Base-by-base conservation (phyloP, 345 rosid species). In the Camelina neglecta region DNA sequence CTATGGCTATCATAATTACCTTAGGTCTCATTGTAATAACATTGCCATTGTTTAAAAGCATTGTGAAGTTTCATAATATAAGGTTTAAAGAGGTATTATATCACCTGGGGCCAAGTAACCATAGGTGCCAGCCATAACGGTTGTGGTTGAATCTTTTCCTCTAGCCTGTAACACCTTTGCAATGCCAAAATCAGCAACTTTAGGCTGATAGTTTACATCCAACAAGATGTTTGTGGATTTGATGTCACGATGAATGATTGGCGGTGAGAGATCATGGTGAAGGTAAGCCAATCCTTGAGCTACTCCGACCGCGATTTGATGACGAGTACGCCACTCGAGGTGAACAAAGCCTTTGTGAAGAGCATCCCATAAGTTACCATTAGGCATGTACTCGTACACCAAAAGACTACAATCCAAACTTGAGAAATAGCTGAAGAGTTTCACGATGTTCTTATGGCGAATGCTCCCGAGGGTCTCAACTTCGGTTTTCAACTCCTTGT, bases 261-360 rank as follows among this genome's bases (percentile, higher is more conserved):
- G 87, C 1, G 80, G 81, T 36, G 83, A 63, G 45, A 92, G 88
- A 82, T 90, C 97, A 72, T 90, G 95, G 75, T 94, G 98, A 67
- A 94, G 97, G 69, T 94, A 94, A 1, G 92, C 96, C 72, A 92
- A 77, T 38, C 98, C 97, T 74, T 92, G 97, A 11, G 97, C 98
- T 0, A 94, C 86, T 36, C 97, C 98, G 2, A 92, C 84, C 8
- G 95, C 98, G 56, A 94, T 89, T 75, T 83, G 90, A 62, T 92
- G 97, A 45, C 98, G 90, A 33, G 86, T 87, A 13, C 89, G 90
- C 98, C 98, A 94, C 63, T 85, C 87, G 13, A 90, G 89, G 51
- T 60, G 72, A 67, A 80, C 51, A 55, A 78, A 41, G 44, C 93
- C 94, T 67, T 85, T 83, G 83, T 90, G 97, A 65, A 94, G 91